Conservation (phyloP, 2,329 filamentous ascomycete species). For the Penicillium sp. region DNA sequence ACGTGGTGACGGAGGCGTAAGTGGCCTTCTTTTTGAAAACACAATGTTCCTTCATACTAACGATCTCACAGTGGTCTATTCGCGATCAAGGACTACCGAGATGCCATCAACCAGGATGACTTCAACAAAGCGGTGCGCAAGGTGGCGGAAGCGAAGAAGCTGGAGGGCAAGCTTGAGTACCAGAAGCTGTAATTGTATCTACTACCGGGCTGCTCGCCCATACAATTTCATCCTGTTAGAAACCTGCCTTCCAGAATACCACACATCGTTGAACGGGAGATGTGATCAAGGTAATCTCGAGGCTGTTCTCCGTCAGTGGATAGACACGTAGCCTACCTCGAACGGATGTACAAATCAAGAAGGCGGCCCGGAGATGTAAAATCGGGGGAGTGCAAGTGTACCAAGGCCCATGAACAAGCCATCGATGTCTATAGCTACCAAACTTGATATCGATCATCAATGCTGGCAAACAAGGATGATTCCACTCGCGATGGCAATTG, state of each 20-base stretch:
- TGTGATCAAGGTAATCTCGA: background rate
- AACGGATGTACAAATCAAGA: no score
- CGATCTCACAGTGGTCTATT: conserved; percentile 71
- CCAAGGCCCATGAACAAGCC: background rate
- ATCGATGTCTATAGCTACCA: background rate
- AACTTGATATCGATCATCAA: background rate
- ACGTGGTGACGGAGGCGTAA: conserved; percentile 98
- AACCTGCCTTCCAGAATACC: conserved; percentile 12
- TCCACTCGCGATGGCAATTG: background rate
- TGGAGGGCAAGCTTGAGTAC: conserved; percentile 98
- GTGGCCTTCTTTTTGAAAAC: conserved; percentile 42
- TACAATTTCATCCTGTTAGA: conserved; percentile 17
- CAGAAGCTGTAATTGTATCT: conserved; percentile 63
- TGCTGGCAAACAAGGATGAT: background rate
- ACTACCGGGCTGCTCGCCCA: conserved; percentile 10
- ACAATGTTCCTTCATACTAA: background rate
- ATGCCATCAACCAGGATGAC: conserved; percentile 95
- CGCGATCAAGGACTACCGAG: conserved; percentile 97
- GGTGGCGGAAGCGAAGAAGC: conserved; percentile 95
- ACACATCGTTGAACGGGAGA: conserved; percentile 11
- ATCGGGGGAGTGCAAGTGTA: no score
- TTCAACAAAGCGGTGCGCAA: conserved; percentile 99
- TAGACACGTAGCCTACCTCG: background rate
- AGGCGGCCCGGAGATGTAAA: background rate
- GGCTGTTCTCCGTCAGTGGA: background rate